A percentile compares a stretch with the other conserved stretches of the same genome.
These are phyloP conservation scores for Lasiodiplodia sp. DNA, from an alignment of 2,329 filamentous ascomycete species.

Conservation along the genomic window DNA sequence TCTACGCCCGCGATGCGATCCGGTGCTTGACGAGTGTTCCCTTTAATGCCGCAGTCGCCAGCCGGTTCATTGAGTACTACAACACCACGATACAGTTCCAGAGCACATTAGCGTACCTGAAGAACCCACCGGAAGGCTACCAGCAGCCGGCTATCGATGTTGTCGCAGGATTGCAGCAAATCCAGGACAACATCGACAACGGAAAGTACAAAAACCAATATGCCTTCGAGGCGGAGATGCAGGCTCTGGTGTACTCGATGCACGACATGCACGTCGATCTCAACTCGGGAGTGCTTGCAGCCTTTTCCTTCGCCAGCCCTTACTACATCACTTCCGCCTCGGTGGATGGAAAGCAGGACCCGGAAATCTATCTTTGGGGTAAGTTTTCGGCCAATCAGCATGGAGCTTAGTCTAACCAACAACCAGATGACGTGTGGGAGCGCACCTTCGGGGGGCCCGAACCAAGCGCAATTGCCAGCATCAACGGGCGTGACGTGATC, in stretches of 20 bases:
- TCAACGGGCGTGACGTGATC: constrained; percentile 40
- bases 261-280: constrained; percentile 45
- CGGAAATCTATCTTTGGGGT: constrained; percentile 43
- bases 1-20: constrained; percentile 41
- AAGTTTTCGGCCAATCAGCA: constrained; percentile 29
- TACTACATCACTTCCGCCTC: constrained; percentile 39
- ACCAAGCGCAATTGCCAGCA: constrained; percentile 33
- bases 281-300: constrained; percentile 38
- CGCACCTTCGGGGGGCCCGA: neutral
- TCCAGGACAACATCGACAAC: constrained; percentile 38
- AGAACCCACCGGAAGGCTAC: constrained; percentile 50
- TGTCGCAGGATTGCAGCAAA: constrained; percentile 37
- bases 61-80: constrained; percentile 54
- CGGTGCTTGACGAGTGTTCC: constrained; percentile 55
- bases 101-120: constrained; percentile 52
- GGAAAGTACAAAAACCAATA: constrained; percentile 48
- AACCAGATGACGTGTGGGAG: neutral
- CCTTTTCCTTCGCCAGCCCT: constrained; percentile 40
- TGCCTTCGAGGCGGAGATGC: constrained; percentile 48
- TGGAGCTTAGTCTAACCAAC: neutral
- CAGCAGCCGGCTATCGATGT: constrained; percentile 51
- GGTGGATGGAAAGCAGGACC: constrained; percentile 38
- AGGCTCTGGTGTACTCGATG: constrained; percentile 39
- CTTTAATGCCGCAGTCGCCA: constrained; percentile 54
- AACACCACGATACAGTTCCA: constrained; percentile 56